phyloP scores from a whole-genome alignment of 164 flowering plant genomes.

The Sextonia rubra region DNA sequence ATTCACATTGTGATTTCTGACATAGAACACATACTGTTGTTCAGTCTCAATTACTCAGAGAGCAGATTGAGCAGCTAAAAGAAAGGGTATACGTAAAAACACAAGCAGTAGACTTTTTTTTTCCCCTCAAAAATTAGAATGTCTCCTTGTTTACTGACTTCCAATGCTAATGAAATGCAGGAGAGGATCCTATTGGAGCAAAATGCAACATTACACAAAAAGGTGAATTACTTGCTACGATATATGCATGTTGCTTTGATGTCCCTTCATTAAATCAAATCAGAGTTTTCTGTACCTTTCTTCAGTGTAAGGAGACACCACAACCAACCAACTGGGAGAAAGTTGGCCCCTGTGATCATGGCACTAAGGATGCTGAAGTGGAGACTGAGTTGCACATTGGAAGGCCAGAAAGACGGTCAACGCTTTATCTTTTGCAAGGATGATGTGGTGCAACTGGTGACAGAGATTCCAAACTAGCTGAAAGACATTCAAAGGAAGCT shows the following conservation, averaged over 20 bases:
- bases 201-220: conserved; percentile 44
- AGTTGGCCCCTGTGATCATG: neutral
- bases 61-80: conserved; percentile 51
- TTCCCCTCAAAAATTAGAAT: neutral
- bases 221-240: conserved; percentile 34
- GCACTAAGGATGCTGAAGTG: conserved; percentile 10
- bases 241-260: neutral
- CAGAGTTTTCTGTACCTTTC: neutral
- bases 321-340: neutral
- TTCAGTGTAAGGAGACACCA: neutral
- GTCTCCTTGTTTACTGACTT: neutral
- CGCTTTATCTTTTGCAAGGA: neutral
- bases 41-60: conserved; percentile 57
- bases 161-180: conserved; percentile 30
- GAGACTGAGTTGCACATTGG: conserved; percentile 25
- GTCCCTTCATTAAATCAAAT: neutral
- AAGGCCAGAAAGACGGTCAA: conserved; percentile 14
- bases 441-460: neutral
- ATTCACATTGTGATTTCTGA: neutral
- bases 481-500: neutral
- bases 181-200: conserved; percentile 55
- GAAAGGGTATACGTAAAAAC: conserved; percentile 47
- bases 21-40: conserved; percentile 1
- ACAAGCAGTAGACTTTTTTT: neutral
- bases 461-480: neutral